Percentiles rank a stretch among this genome's conserved stretches.
Evolutionary conservation across 306 rosid species (phyloP).

Genomic region (Herpetospermum pedunculosum): DNA sequence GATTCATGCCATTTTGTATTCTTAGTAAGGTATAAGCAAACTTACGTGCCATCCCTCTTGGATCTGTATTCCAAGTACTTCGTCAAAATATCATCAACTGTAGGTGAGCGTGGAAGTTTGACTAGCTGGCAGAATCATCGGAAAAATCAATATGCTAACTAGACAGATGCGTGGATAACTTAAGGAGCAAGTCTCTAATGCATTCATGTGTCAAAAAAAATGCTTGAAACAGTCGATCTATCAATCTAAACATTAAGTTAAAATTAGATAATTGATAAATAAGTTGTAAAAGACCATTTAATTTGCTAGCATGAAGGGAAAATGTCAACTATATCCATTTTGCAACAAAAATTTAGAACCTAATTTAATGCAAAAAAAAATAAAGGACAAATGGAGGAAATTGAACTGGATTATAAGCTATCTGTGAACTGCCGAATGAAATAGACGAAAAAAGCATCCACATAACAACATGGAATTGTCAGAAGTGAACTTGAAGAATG

Average conservation of each 20-base stretch:
- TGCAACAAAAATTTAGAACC: not conserved
- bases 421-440: not conserved
- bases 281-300: not conserved
- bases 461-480: not conserved
- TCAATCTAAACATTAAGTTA: not conserved
- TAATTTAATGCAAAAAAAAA: not conserved
- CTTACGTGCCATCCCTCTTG: slow-evolving; percentile 90
- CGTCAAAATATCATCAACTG: slow-evolving; percentile 79
- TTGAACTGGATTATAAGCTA: not conserved
- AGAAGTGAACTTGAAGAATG: not conserved
- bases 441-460: not conserved
- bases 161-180: slow-evolving; percentile 7
- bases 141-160: slow-evolving; percentile 13
- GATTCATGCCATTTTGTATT: not conserved
- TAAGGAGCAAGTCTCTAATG: not conserved
- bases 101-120: slow-evolving; percentile 94
- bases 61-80: slow-evolving; percentile 79
- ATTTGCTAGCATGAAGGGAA: not conserved
- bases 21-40: slow-evolving; percentile 6
- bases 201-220: not conserved
- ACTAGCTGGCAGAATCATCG: slow-evolving; percentile 52
- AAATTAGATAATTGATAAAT: not conserved
- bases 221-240: not conserved
- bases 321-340: not conserved
- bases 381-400: not conserved